Base-by-base conservation (phyloP, 225 moss, liverwort and hornwort genomes). In the Pseudisothecium myosuroides region DNA sequence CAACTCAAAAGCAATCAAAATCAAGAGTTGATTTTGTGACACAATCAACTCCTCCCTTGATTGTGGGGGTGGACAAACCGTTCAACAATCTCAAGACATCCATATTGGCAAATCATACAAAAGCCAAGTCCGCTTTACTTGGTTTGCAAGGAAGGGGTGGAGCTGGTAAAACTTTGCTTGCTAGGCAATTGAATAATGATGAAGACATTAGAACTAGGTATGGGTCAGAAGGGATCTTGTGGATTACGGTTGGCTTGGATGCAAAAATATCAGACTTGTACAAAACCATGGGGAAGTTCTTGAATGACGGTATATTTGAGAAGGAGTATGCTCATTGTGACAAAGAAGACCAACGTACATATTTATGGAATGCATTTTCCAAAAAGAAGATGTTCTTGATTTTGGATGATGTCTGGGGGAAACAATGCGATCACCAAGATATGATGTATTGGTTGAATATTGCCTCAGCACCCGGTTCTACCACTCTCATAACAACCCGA, bases 371-470 rank as follows among this genome's bases (percentile, higher is more conserved):
- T 52, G 76, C 50, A 7, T 76, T 81, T 47, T 45, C 37, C 0
- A 19, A 87, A 5, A 83, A 76, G 19, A 83, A 26, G 27, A 22
- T 87, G 11, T 47, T 90, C 4, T 69, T 90, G 39, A 69, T 90
- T 87, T 71, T 90, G 16, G 90, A 90, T 41, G 87, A 87, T 71
- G 83, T 90, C 9, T 90, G 87, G 90, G 34, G 18, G 12, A 28
- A 50, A 6, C 24, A 36, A 31, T 39, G 20, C 37, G 41, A 54
- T 32, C 12, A 69, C 0, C 27, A 2, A 3, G 83, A 60, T 49
- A 87, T 90, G 83, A 76, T 90, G 6, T 39, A 90, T 69, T 90
- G 83, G 87, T 69, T 90, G 52, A 32, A 90, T 61, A 55, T 87
- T n/a, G 49, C 90, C 2, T 58, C 22, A 12, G 60, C n/a, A 52